A percentile compares a stretch with the other conserved stretches of the same genome.
Evolutionary conservation across 495 filamentous ascomycete species (phyloP).

Genomic region (Lepraria neglecta): DNA sequence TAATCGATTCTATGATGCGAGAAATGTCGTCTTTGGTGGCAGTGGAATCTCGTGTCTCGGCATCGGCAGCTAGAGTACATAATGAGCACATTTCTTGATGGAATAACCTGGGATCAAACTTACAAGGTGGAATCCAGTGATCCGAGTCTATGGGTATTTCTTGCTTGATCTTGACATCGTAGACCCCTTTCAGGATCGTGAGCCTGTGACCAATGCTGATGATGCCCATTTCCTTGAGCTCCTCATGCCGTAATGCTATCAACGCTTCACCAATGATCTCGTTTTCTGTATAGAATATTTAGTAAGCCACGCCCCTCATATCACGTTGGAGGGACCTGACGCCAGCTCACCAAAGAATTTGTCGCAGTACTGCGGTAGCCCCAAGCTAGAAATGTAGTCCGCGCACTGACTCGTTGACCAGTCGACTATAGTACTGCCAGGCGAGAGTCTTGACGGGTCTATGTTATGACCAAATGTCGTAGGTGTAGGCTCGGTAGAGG

Average conservation of each 20-base stretch:
- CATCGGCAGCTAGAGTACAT: constrained; percentile 66
- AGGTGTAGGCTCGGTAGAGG: constrained; percentile 79
- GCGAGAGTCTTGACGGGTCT: constrained; percentile 56
- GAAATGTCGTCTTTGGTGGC: constrained; percentile 90
- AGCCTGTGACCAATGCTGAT: constrained; percentile 87
- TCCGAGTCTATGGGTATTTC: constrained; percentile 85
- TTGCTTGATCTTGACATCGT: constrained; percentile 89
- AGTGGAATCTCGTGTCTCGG: constrained; percentile 71
- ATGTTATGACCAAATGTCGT: constrained; percentile 70
- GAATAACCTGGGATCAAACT: constrained; percentile 30
- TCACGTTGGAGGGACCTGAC: not conserved
- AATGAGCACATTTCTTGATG: constrained; percentile 23
- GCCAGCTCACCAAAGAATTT: constrained; percentile 63
- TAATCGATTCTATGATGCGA: constrained; percentile 76
- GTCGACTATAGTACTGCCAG: constrained; percentile 73
- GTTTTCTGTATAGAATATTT: constrained; percentile 57
- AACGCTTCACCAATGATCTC: constrained; percentile 89
- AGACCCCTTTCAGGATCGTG: constrained; percentile 89
- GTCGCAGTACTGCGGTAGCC: constrained; percentile 76
- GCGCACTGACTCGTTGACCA: constrained; percentile 88
- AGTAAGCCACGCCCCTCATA: constrained; percentile 7
- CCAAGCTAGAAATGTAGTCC: constrained; percentile 73
- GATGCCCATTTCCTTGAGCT: constrained; percentile 91
- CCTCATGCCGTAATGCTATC: constrained; percentile 81
- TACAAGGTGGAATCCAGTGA: constrained; percentile 91